Percentiles rank a stretch among this genome's conserved stretches.
Evolutionary conservation across 2,329 filamentous ascomycete genomes (phyloP).

Genomic region (Fusarium verrucosum): DNA sequence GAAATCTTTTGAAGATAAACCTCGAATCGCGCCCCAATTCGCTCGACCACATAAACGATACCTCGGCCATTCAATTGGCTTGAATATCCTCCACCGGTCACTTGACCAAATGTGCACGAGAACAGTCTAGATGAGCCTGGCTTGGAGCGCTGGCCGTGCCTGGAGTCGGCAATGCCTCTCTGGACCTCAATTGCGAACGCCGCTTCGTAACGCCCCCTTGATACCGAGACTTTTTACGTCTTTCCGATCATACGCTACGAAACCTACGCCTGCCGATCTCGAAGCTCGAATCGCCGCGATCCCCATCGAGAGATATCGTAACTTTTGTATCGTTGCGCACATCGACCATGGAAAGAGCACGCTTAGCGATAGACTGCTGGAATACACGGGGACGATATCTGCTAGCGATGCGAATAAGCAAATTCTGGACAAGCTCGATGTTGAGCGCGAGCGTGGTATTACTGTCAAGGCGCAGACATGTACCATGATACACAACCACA

Average conservation of each 20-base stretch:
- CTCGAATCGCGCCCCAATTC: constrained; percentile 4
- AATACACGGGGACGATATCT: constrained; percentile 92
- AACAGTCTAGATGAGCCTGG: constrained; percentile 50
- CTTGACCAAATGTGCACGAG: constrained; percentile 37
- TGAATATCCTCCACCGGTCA: neutral
- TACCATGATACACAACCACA: constrained; percentile 92
- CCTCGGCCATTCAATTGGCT: constrained; percentile 15
- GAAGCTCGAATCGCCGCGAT: constrained; percentile 73
- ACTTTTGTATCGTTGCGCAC: constrained; percentile 98
- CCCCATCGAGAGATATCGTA: constrained; percentile 82
- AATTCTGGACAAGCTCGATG: constrained; percentile 95
- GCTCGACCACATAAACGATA: constrained; percentile 2
- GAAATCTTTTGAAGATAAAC: constrained; percentile 11
- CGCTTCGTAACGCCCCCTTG: neutral
- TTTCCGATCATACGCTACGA: constrained; percentile 34
- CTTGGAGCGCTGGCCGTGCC: constrained; percentile 50
- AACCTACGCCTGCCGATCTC: constrained; percentile 48
- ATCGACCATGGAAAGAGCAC: constrained; percentile 99
- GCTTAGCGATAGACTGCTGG: constrained; percentile 88
- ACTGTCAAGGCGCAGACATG: constrained; percentile 99
- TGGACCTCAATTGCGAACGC: constrained; percentile 8
- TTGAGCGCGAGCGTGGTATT: constrained; percentile 94
- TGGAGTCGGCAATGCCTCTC: constrained; percentile 50
- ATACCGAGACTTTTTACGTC: neutral
- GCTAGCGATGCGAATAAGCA: constrained; percentile 87